Conservation (phyloP, 169 alveolate genomes). For the Eimeria zaria region DNA sequence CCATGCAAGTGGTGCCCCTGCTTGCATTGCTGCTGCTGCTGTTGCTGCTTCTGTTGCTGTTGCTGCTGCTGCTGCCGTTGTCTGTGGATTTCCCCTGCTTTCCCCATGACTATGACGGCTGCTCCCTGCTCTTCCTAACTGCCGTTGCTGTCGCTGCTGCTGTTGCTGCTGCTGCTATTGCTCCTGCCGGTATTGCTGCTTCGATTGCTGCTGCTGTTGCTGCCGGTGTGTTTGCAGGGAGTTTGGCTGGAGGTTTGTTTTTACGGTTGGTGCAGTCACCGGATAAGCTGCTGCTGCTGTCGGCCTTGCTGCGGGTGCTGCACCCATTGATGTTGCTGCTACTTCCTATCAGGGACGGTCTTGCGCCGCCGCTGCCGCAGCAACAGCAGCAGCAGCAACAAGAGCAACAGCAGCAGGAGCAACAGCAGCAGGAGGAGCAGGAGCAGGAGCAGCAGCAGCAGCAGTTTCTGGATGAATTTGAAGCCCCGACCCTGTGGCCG, state of each 20-base stretch:
- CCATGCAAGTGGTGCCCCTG: too few species aligned
- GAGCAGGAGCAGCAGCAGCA: conserved; percentile 29
- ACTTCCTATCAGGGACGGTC: conserved; percentile 14
- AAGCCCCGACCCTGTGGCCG: conserved; percentile 35
- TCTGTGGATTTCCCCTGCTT: neutral
- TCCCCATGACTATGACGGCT: neutral
- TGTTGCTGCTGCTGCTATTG: too few species aligned
- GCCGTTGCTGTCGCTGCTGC: too few species aligned
- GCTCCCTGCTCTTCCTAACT: neutral
- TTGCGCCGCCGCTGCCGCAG: neutral
- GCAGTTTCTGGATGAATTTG: neutral
- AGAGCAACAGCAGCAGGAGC: neutral
- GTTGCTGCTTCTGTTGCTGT: too few species aligned
- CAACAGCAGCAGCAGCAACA: conserved; percentile 45
- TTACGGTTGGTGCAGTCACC: neutral
- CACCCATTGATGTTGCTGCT: conserved; percentile 37
- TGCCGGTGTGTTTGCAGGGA: conserved; percentile 24
- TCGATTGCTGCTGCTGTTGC: conserved; percentile 39
- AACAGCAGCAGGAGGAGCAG: too few species aligned
- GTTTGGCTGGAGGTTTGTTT: conserved; percentile 46
- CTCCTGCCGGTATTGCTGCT: too few species aligned
- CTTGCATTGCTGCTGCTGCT: too few species aligned
- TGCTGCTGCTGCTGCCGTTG: conserved; percentile 35
- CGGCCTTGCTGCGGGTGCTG: conserved; percentile 28
- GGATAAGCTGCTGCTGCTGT: conserved; percentile 10